Evolutionary conservation across 2,329 filamentous ascomycete species (phyloP).

Genomic region (Lecanosticta acicola): DNA sequence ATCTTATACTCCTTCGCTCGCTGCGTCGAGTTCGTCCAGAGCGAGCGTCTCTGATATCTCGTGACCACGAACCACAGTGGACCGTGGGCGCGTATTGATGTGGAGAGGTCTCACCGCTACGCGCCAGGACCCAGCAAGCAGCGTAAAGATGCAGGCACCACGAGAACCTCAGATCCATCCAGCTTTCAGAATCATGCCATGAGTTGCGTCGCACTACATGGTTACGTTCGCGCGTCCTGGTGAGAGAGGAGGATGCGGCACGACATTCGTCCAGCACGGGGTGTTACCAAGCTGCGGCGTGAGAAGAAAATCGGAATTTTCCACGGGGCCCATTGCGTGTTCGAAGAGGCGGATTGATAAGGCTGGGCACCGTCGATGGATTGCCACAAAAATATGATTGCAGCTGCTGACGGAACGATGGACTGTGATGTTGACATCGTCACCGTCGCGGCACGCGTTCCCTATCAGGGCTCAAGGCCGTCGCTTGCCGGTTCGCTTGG

Average conservation of each 20-base stretch:
- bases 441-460: not conserved
- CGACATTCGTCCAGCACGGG: not conserved
- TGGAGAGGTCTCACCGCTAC: not conserved
- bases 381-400: not conserved
- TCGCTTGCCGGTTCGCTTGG: not conserved
- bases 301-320: too few relatives aligned
- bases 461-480: not conserved
- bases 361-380: not conserved
- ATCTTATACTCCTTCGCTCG: too few relatives aligned
- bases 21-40: too few relatives aligned
- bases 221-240: not conserved
- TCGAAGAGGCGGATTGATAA: not conserved
- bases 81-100: too few relatives aligned
- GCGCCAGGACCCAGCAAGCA: not conserved
- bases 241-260: too few relatives aligned
- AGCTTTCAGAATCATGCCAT: not conserved
- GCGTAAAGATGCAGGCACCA: not conserved
- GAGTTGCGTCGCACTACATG: not conserved
- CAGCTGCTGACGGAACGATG: not conserved
- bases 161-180: not conserved
- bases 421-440: not conserved
- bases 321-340: too few relatives aligned
- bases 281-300: too few relatives aligned
- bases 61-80: too few relatives aligned
- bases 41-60: too few relatives aligned